Conservation (phyloP, 768 basidiomycete species). For the Mycena galericulata region DNA sequence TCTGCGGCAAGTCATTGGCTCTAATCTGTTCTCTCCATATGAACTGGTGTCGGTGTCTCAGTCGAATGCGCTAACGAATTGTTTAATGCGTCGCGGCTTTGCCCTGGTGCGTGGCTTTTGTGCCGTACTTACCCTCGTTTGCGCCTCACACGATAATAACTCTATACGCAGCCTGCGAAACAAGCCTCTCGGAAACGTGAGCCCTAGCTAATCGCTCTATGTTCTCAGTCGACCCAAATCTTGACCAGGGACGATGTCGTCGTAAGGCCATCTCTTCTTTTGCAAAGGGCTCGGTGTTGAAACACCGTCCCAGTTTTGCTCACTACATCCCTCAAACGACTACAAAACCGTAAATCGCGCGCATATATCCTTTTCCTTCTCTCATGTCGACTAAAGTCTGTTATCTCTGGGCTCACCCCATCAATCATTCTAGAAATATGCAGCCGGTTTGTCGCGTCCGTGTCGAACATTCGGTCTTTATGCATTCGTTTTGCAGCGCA, state of each 20-base stretch:
- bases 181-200: slow-evolving; percentile 83
- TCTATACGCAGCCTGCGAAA: slow-evolving; percentile 77
- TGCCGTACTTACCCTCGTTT: no score
- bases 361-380: slow-evolving; percentile 45
- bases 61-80: slow-evolving; percentile 89
- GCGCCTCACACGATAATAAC: neutral
- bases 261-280: slow-evolving; percentile 50
- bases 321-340: slow-evolving; percentile 87
- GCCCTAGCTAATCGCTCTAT: slow-evolving; percentile 24
- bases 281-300: slow-evolving; percentile 10
- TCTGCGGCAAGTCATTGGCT: no score
- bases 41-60: slow-evolving; percentile 40
- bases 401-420: slow-evolving; percentile 84
- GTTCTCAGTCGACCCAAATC: slow-evolving; percentile 9
- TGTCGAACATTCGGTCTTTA: no score
- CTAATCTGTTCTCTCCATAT: slow-evolving; percentile 76
- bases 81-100: no score
- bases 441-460: slow-evolving; percentile 67
- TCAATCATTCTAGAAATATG: slow-evolving; percentile 85
- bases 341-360: slow-evolving; percentile 80
- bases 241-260: slow-evolving; percentile 75
- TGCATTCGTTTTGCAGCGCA: no score
- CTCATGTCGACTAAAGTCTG: slow-evolving; percentile 66
- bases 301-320: slow-evolving; percentile 76
- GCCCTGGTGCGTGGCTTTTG: slow-evolving; percentile 65